Evolutionary conservation across 2,329 filamentous ascomycete genomes (phyloP).

Genomic region (Chrysoporthe austroafricana): DNA sequence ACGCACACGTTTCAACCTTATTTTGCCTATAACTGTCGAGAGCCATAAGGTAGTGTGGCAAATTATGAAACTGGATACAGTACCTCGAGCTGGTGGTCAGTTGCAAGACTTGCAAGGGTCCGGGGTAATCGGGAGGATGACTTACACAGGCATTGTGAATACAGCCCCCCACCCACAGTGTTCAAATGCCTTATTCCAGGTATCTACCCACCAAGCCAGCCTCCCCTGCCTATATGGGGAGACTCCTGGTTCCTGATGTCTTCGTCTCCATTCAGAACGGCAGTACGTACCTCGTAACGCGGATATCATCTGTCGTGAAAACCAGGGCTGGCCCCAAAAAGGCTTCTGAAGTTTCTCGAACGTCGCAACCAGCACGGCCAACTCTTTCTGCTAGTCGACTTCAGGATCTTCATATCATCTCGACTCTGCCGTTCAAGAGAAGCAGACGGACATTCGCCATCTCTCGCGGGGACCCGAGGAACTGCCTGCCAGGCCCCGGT

Average conservation of each 20-base stretch:
- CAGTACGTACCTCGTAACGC: slow-evolving; percentile 24
- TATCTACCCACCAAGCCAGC: slow-evolving; percentile 13
- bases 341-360: slow-evolving; percentile 15
- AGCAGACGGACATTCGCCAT: slow-evolving; percentile 11
- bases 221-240: slow-evolving; percentile 22
- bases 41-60: slow-evolving; percentile 7
- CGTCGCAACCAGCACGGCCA: slow-evolving; percentile 16
- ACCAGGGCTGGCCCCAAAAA: slow-evolving; percentile 21
- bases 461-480: not conserved
- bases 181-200: slow-evolving; percentile 19
- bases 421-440: slow-evolving; percentile 4
- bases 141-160: slow-evolving; percentile 18
- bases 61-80: slow-evolving; percentile 21
- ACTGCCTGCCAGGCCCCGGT: not conserved
- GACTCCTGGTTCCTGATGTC: slow-evolving; percentile 16
- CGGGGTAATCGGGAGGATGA: slow-evolving; percentile 20
- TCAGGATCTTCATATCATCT: slow-evolving; percentile 3
- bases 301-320: slow-evolving; percentile 22
- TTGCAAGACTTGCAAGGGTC: slow-evolving; percentile 17
- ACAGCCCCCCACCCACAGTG: slow-evolving; percentile 24
- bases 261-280: slow-evolving; percentile 15
- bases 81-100: slow-evolving; percentile 12
- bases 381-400: not conserved
- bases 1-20: slow-evolving; percentile 12
- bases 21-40: slow-evolving; percentile 17